Percentiles rank a stretch among this genome's conserved stretches.
phyloP scores from a whole-genome alignment of 306 rosid genomes.

The Bauhinia variegata region DNA sequence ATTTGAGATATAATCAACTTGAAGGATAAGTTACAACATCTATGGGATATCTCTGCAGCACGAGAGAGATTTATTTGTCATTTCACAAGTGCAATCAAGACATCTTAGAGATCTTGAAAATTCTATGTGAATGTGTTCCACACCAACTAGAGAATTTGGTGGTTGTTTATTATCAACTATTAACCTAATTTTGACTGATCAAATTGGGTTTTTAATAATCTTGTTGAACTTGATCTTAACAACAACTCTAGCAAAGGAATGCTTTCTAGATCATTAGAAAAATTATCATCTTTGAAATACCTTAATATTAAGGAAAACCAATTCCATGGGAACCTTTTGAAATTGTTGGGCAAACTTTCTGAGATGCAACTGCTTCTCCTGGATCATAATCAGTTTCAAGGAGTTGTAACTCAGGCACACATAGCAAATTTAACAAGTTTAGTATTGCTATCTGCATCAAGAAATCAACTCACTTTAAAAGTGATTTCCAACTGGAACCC shows the following conservation, averaged over 20 bases:
- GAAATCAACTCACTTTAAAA: not conserved
- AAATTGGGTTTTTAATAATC: slow-evolving; percentile 7
- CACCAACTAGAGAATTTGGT: not conserved
- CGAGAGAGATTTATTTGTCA: slow-evolving; percentile 12
- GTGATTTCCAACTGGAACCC: slow-evolving; percentile 26
- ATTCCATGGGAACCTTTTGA: not conserved
- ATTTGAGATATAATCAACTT: not conserved
- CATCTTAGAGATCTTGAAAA: not conserved
- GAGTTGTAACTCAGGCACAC: slow-evolving; percentile 24
- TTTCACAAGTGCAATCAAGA: fast-evolving
- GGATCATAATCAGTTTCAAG: not conserved
- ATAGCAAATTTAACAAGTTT: slow-evolving; percentile 3
- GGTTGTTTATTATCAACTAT: not conserved
- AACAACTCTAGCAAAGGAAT: not conserved
- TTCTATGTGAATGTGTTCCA: slow-evolving; percentile 5
- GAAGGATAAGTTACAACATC: not conserved
- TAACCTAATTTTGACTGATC: slow-evolving; percentile 13
- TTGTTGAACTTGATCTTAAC: not conserved
- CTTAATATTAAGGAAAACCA: not conserved
- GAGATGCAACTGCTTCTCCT: not conserved
- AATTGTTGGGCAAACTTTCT: not conserved
- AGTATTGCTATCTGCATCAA: not conserved
- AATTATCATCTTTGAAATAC: not conserved
- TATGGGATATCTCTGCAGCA: slow-evolving; percentile 22
- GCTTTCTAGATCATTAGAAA: not conserved